Base-by-base conservation (phyloP, 2,329 filamentous ascomycete species). In the Verticillium albo-atrum region DNA sequence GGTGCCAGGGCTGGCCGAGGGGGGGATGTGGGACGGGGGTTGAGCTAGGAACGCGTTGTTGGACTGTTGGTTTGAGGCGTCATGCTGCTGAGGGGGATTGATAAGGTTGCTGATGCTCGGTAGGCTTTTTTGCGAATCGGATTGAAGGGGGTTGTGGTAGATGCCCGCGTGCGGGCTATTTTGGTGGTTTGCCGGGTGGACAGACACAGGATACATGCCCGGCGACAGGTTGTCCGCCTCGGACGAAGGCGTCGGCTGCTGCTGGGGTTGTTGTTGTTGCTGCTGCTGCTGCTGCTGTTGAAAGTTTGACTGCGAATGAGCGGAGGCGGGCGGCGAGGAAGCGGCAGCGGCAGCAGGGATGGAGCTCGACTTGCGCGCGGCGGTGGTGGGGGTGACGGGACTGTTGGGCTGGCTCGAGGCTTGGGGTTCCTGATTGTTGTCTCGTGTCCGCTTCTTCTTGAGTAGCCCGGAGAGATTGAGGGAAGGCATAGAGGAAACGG, bases 401-500 rank as follows among this genome's bases (percentile, higher is more conserved):
- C 85, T 88, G 65, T 82, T 82, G 67, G 85, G 82, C 73, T 89
- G 83, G 71, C 83, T 89, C 66, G 82, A 82, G 70, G 54, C n/a
- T 71, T 87, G 86, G 68, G 83, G 83, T 74, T 91, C 87, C 73
- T 85, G 82, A 73, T 88, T 85, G 72, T 87, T 90, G 81, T 97
- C 92, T 86, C 92, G 96, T 79, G 92, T 96, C 86, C 92, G 89
- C 85, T 96, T 97, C 86, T 97, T 98, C 86, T 97, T 97, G 74
- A 98, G 87, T 74, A 97, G 92, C 77, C 92, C 92, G 37, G 55
- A 57, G 27, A 57, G 37, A 42, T 57, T 30, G 82, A 97, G 86
- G 77, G 86, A 91, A 88, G 93, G 95, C 95, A 99, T 98, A 72
- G 71, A 74, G 66, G n/a, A n/a, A n/a, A n/a, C n/a, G n/a, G n/a